These are phyloP conservation scores for Phytophthora foliorum DNA, from an alignment of 352 stramenopile species.

Conservation along the genomic window DNA sequence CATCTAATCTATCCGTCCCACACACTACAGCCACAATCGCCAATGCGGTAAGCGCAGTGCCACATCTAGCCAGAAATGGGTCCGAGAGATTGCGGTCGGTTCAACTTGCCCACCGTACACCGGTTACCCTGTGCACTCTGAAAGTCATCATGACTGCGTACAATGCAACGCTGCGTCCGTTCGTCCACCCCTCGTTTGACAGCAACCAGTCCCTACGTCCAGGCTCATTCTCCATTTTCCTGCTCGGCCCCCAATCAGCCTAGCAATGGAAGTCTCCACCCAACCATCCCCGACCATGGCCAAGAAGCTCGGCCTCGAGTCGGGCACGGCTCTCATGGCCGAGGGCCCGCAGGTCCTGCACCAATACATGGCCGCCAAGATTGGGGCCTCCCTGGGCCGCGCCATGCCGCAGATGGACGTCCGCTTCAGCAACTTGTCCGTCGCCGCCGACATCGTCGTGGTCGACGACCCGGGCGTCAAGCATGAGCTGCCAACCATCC, in stretches of 20 bases:
- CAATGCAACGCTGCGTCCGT: conserved; percentile 24
- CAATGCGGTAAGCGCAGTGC: neutral
- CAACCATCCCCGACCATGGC: conserved; percentile 21
- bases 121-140: conserved; percentile 3
- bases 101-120: conserved; percentile 16
- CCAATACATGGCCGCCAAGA: conserved; percentile 34
- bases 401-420: conserved; percentile 57
- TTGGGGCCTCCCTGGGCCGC: conserved; percentile 40
- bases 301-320: conserved; percentile 36
- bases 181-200: conserved; percentile 34
- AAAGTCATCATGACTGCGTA: neutral
- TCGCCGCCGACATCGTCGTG: conserved; percentile 44
- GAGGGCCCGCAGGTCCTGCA: conserved; percentile 49
- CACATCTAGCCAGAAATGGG: neutral
- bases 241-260: conserved; percentile 14
- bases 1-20: neutral
- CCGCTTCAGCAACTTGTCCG: conserved; percentile 56
- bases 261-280: conserved; percentile 22
- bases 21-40: conserved; percentile 5
- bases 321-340: conserved; percentile 34
- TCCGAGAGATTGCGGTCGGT: conserved; percentile 16
- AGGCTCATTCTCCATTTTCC: conserved; percentile 35
- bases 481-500: conserved; percentile 42
- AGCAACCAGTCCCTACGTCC: neutral
- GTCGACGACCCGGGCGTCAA: conserved; percentile 21